Percentiles rank a stretch among this genome's conserved stretches.
Conservation (phyloP, 768 basidiomycete species). For the Auriscalpium orientale region DNA sequence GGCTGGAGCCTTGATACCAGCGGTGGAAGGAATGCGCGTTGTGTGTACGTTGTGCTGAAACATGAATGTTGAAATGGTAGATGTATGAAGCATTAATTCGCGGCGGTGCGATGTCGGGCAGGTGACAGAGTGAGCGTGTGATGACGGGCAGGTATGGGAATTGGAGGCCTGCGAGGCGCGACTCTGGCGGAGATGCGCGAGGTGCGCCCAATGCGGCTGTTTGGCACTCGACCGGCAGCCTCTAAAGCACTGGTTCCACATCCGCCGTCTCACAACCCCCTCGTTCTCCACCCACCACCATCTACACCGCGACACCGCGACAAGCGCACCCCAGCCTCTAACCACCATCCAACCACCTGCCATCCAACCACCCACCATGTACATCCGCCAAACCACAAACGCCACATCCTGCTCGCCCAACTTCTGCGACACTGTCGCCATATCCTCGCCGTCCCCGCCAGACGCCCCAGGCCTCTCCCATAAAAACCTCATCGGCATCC, state of each 20-base stretch:
- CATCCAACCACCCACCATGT: no score
- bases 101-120: no score
- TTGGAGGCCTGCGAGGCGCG: no score
- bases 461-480: conserved; percentile 7
- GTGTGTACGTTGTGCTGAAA: not conserved
- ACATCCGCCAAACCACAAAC: not conserved
- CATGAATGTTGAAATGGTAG: not conserved
- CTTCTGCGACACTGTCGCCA: not conserved
- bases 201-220: no score
- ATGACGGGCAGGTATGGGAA: no score
- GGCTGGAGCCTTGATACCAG: conserved; percentile 66
- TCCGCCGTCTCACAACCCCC: not conserved
- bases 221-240: not conserved
- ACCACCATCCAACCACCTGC: no score
- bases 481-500: conserved; percentile 20
- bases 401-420: not conserved
- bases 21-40: not conserved
- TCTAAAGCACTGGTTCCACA: not conserved
- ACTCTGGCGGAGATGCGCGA: no score
- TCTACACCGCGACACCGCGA: not conserved
- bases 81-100: not conserved
- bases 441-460: not conserved
- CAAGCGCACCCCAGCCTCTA: not conserved
- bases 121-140: no score
- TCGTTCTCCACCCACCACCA: not conserved